Evolutionary conservation across 495 filamentous ascomycete species (phyloP), one percentile per base, ranked within the genome.

Genomic region (Penicillium silybi): DNA sequence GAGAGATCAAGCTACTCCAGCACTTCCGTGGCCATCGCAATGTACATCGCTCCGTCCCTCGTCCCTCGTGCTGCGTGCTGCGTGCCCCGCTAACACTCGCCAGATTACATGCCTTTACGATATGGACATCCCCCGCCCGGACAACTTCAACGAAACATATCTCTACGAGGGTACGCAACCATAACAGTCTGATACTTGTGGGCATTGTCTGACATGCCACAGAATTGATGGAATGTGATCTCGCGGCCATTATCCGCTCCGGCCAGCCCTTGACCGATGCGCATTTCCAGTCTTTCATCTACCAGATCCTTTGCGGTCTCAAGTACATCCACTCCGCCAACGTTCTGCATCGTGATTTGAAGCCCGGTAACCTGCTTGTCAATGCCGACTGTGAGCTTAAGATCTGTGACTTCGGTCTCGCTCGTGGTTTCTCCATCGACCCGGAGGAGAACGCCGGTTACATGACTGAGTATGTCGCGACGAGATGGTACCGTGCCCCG

Each of bases 311-410:
- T 16, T 95, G 93, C 62, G 93, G 93, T 23, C 78, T 98, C 65
- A 98, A 98, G 78, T 97, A 96, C 60, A 97, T 98, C 64, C 93
- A 98, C 72, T 97, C 93, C 22, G 93, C 93, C 43, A 97, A 97
- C 60, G 93, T 98, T 19, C 79, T 98, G 39, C 93, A 98, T 68
- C 85, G 93, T 64, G 93, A 98, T 69, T 67, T 98, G 63, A 98
- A 98, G 75, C 93, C 93, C 34, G 93, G 93, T 16, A 98, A 98
- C 68, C 72, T 98, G 56, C 82, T 98, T 9, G 91, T 98, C 60
- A 98, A 98, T 71, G 93, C 93, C 65, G 95, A 98, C 66, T 98
- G 93, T 69, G 93, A 98, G 76, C 82, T 98, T 48, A 98, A 98
- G 78, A 97, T 98, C 59, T 97, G 92, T 70, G 93, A 98, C 73